These are phyloP conservation scores for Saccharum officinarum DNA, from an alignment of 176 grass and related monocot genomes.

Conservation along the genomic window DNA sequence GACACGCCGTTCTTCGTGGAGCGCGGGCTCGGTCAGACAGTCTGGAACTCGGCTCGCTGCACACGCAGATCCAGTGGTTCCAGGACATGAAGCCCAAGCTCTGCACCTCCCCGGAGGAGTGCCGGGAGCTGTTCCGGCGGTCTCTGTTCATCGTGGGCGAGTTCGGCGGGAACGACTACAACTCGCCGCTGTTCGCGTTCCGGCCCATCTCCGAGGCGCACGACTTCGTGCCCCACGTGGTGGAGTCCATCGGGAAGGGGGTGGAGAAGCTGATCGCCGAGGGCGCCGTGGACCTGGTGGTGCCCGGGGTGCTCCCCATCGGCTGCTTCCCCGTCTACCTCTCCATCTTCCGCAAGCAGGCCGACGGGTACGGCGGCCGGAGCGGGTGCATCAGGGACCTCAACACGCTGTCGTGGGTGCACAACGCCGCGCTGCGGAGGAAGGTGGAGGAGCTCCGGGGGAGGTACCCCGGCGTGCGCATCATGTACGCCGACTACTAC, in stretches of 20 bases:
- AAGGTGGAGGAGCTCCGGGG: slow-evolving; percentile 52
- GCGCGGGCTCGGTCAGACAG: slow-evolving; percentile 51
- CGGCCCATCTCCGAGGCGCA: slow-evolving; percentile 56
- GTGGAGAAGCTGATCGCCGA: slow-evolving; percentile 77
- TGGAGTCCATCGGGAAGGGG: slow-evolving; percentile 57
- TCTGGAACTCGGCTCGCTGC: slow-evolving; percentile 87
- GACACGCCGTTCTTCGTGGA: slow-evolving; percentile 65
- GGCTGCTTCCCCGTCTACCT: slow-evolving; percentile 89
- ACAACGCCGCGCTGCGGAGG: slow-evolving; percentile 71
- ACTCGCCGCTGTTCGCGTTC: slow-evolving; percentile 78
- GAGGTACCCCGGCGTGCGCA: slow-evolving; percentile 61
- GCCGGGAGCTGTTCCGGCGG: slow-evolving; percentile 60
- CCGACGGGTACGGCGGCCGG: slow-evolving; percentile 37
- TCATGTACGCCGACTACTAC: slow-evolving; percentile 90
- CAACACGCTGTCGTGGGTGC: slow-evolving; percentile 68
- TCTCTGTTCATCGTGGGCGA: slow-evolving; percentile 94
- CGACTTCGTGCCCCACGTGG: slow-evolving; percentile 54
- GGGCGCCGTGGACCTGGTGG: slow-evolving; percentile 87
- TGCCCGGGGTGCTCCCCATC: slow-evolving; percentile 77
- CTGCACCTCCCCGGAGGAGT: slow-evolving; percentile 45
- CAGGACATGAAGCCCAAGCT: slow-evolving; percentile 76
- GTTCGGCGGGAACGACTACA: slow-evolving; percentile 97
- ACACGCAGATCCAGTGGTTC: slow-evolving; percentile 85
- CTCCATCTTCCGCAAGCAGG: slow-evolving; percentile 55
- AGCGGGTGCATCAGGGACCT: slow-evolving; percentile 78